phyloP scores from a whole-genome alignment of 2,329 filamentous ascomycete genomes.

The Cytospora schulzeri region DNA sequence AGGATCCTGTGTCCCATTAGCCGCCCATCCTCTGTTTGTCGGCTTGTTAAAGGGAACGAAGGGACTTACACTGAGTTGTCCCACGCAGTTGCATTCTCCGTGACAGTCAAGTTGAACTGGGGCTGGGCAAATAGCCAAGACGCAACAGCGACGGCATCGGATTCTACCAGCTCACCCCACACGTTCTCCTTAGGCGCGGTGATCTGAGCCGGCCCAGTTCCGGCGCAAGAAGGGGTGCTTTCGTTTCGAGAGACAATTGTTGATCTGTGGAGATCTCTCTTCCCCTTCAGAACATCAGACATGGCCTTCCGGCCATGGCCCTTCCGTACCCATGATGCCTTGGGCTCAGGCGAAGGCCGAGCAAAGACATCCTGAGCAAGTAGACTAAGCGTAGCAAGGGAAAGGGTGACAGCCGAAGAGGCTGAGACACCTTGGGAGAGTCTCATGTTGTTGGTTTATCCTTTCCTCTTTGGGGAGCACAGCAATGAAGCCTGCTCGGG shows the following conservation, averaged over 20 bases:
- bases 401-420: slow-evolving; percentile 14
- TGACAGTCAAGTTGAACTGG: slow-evolving; percentile 43
- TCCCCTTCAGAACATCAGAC: slow-evolving; percentile 32
- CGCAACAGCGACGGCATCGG: slow-evolving; percentile 42
- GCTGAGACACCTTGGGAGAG: not conserved
- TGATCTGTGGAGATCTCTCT: slow-evolving; percentile 18
- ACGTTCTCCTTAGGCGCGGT: slow-evolving; percentile 45
- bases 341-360: slow-evolving; percentile 32
- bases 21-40: slow-evolving; percentile 10
- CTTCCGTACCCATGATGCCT: slow-evolving; percentile 33
- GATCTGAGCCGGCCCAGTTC: slow-evolving; percentile 29
- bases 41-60: too few relatives aligned
- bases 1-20: slow-evolving; percentile 30
- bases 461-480: not conserved
- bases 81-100: slow-evolving; percentile 40
- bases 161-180: slow-evolving; percentile 42
- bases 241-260: not conserved
- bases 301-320: slow-evolving; percentile 33
- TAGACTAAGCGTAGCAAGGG: slow-evolving; percentile 24
- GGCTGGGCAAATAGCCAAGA: slow-evolving; percentile 43
- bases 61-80: slow-evolving; percentile 41
- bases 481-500: not conserved
- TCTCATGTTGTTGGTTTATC: slow-evolving; percentile 10
- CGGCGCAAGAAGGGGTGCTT: slow-evolving; percentile 28
- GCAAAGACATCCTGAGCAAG: slow-evolving; percentile 32